Base-by-base conservation (phyloP, 305 asterid genomes). In the Solanum hybrid region DNA sequence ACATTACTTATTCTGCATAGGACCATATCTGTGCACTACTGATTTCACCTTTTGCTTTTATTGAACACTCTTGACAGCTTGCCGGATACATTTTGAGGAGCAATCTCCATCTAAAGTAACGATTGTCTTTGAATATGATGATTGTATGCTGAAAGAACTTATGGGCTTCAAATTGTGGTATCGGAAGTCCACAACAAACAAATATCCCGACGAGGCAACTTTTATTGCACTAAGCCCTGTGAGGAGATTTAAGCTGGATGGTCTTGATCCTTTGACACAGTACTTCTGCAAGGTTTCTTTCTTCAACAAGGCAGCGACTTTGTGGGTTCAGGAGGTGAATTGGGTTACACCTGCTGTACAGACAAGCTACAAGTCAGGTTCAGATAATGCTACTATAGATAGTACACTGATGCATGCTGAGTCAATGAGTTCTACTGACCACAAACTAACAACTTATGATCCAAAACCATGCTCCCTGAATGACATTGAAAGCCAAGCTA, bases 161-260 rank as follows among this genome's bases (percentile, higher is more conserved):
- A 37, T 74, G 77, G 93, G 94, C 83, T 94, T 92, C 89, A 86
- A 90, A 12, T 34, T 95, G 33, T 95, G 98, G 98, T 92, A 94
- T 82, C 92, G 95, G 83, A 93, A 89, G 92, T 91, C 95, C 91
- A 94, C 90, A 69, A 16, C 24, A 14, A 92, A 91, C 82, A 33
- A 5, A 51, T 95, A 95, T 89, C 94, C 95, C 8, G 51, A 83
- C 4, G 94, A 92, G 26, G 95, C 96, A 24, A 92, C 95, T 40
- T 92, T 90, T 81, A 89, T 90, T 89, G 89, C 91, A 89, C 90
- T 92, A 18, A 86, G 88, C 79, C 94, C 95, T 2, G 91, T 87
- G 36, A 91, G 89, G 5, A 92, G 90, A 92, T 93, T 93, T 91
- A 91, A 91, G 81, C 93, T 95, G 89, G 90, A 92, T 6, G 94